Percentiles rank a stretch among this genome's conserved stretches.
Evolutionary conservation across 768 basidiomycete species (phyloP).

Genomic region (Thelephora ganbajun): DNA sequence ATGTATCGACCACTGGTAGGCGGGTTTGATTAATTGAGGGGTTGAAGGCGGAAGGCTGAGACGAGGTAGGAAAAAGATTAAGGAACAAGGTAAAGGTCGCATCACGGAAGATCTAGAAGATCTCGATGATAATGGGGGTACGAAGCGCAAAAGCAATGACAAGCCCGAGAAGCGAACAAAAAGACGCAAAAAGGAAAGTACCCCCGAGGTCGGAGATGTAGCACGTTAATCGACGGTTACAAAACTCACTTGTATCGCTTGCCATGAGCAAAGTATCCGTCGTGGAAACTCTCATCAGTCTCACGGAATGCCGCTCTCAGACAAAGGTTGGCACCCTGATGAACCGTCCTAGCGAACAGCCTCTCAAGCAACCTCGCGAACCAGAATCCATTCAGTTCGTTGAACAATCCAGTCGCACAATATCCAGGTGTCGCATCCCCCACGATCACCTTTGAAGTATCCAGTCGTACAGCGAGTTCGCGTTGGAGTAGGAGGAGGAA

Average conservation of each 20-base stretch:
- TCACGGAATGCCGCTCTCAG: not conserved
- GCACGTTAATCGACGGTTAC: too few species aligned
- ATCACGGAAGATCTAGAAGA: too few species aligned
- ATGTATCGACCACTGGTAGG: too few species aligned
- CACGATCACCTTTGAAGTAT: not conserved
- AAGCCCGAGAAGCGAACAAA: too few species aligned
- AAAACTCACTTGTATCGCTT: not conserved
- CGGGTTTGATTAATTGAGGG: too few species aligned
- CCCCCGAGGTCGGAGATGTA: too few species aligned
- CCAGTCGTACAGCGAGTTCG: not conserved
- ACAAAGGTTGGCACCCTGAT: not conserved
- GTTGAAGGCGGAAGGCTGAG: too few species aligned
- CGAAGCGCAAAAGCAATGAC: too few species aligned
- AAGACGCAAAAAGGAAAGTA: too few species aligned
- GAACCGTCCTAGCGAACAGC: not conserved
- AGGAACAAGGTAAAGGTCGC: too few species aligned
- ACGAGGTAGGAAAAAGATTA: too few species aligned
- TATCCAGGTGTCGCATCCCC: not conserved
- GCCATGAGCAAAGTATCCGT: not conserved
- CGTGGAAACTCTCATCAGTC: not conserved
- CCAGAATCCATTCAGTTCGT: not conserved
- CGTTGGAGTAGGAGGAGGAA: not conserved
- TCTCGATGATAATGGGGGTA: too few species aligned
- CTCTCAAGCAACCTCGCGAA: not conserved
- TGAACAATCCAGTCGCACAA: not conserved